Evolutionary conservation across 2,329 filamentous ascomycete genomes (phyloP).

Genomic region (Fusarium sp.): DNA sequence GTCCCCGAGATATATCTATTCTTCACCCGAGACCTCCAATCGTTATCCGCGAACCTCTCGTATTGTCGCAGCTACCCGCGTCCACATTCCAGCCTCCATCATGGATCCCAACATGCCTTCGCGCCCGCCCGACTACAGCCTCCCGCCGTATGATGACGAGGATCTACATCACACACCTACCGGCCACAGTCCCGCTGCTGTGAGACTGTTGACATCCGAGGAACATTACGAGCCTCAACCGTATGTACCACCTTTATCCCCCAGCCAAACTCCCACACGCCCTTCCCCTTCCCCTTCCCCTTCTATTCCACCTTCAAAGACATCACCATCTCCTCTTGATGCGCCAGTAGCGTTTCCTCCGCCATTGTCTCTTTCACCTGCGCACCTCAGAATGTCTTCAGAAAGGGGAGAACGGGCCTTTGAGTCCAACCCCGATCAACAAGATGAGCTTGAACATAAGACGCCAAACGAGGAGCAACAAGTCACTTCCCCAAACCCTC

Average conservation of each 20-base stretch:
- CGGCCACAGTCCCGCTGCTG: conserved; percentile 66
- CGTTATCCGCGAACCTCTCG: conserved; percentile 21
- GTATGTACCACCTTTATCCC: conserved; percentile 65
- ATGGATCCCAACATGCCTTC: conserved; percentile 69
- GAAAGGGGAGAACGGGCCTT: conserved; percentile 12
- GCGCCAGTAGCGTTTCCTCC: conserved; percentile 36
- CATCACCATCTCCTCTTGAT: conserved; percentile 25
- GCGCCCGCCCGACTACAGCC: conserved; percentile 70
- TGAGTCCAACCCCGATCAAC: conserved; percentile 12
- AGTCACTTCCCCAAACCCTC: conserved; percentile 23
- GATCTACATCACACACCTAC: conserved; percentile 61
- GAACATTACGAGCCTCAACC: conserved; percentile 65
- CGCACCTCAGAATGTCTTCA: conserved; percentile 28
- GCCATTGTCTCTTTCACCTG: conserved; percentile 25
- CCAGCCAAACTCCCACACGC: conserved; percentile 18
- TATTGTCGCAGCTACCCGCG: conserved; percentile 39
- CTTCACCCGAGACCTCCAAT: conserved; percentile 23
- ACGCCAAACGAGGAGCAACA: conserved; percentile 12
- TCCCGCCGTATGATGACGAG: conserved; percentile 71
- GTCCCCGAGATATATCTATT: conserved; percentile 21
- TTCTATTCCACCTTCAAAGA: conserved; percentile 28
- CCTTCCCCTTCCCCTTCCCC: conserved; percentile 15
- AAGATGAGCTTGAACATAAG: conserved; percentile 19
- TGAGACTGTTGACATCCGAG: conserved; percentile 75
- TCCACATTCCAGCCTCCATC: conserved; percentile 51